Percentiles rank a stretch among this genome's conserved stretches.
Evolutionary conservation across 2,329 filamentous ascomycete species (phyloP).

Genomic region (Fusarium nematophilum): DNA sequence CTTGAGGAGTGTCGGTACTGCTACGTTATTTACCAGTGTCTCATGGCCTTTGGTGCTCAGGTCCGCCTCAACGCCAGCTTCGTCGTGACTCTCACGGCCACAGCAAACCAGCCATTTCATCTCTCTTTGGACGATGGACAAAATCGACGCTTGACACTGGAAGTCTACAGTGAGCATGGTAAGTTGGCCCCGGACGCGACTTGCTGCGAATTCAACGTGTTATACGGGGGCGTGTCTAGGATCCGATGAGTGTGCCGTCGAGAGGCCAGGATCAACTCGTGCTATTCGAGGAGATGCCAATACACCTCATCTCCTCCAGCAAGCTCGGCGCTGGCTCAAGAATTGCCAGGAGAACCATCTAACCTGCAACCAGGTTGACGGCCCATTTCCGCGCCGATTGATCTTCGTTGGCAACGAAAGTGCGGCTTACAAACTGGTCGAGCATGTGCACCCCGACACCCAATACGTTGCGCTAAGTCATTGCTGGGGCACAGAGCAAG

Average conservation of each 20-base stretch:
- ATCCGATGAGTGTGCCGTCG: neutral
- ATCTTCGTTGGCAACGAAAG: neutral
- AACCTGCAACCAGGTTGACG: neutral
- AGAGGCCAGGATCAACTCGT: neutral
- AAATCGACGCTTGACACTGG: neutral
- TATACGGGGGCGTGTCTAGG: neutral
- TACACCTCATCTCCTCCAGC: neutral
- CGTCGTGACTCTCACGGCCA: neutral
- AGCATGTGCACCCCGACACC: neutral
- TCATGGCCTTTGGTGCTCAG: neutral
- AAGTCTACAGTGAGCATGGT: neutral
- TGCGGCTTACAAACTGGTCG: neutral
- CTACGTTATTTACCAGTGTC: neutral
- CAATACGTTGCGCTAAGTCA: conserved; percentile 1
- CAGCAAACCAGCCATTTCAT: neutral
- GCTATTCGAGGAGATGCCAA: neutral
- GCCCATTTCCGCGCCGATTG: neutral
- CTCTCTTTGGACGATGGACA: neutral
- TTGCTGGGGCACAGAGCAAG: neutral
- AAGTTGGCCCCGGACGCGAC: too few species aligned
- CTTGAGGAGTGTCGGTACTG: neutral
- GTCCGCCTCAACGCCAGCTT: neutral
- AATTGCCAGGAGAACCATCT: neutral
- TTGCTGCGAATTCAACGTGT: neutral
- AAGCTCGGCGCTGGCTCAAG: neutral